A percentile compares a stretch with the other conserved stretches of the same genome.
Conservation (phyloP, 768 basidiomycete genomes). For the Pulveroboletus ravenelii region DNA sequence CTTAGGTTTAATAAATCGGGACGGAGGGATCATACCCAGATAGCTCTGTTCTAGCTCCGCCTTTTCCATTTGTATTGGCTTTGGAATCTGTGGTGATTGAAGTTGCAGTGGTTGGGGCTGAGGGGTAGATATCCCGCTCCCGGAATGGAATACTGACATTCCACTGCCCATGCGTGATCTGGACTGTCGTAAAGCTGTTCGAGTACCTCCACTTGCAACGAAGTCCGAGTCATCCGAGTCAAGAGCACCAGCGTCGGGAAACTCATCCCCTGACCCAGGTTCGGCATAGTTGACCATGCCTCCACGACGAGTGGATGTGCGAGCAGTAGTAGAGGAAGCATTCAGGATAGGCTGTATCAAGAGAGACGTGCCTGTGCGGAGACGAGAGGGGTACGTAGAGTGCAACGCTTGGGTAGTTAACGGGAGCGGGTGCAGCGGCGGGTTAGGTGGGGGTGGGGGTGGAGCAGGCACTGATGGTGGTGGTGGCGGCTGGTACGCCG, state of each 20-base stretch:
- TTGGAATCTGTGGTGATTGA: slow-evolving; percentile 17
- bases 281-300: slow-evolving; percentile 85
- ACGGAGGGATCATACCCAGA: slow-evolving; percentile 79
- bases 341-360: slow-evolving; percentile 83
- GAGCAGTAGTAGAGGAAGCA: slow-evolving; percentile 36
- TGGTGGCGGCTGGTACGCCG: slow-evolving; percentile 36
- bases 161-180: slow-evolving; percentile 42
- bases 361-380: slow-evolving; percentile 84
- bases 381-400: slow-evolving; percentile 83
- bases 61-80: slow-evolving; percentile 35
- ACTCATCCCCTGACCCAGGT: slow-evolving; percentile 76
- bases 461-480: slow-evolving; percentile 28
- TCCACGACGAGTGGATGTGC: slow-evolving; percentile 54
- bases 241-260: slow-evolving; percentile 73
- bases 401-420: slow-evolving; percentile 65
- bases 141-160: slow-evolving; percentile 52
- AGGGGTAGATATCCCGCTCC: slow-evolving; percentile 38
- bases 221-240: slow-evolving; percentile 87
- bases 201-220: slow-evolving; percentile 57
- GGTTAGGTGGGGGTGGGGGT: slow-evolving; percentile 40
- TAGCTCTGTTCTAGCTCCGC: slow-evolving; percentile 83
- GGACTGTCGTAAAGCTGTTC: slow-evolving; percentile 51
- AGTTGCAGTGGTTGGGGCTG: slow-evolving; percentile 25
- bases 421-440: slow-evolving; percentile 53
- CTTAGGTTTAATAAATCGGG: slow-evolving; percentile 65